These are phyloP conservation scores for Aspergillus fructus DNA, from an alignment of 2,329 filamentous ascomycete species.

Conservation along the genomic window DNA sequence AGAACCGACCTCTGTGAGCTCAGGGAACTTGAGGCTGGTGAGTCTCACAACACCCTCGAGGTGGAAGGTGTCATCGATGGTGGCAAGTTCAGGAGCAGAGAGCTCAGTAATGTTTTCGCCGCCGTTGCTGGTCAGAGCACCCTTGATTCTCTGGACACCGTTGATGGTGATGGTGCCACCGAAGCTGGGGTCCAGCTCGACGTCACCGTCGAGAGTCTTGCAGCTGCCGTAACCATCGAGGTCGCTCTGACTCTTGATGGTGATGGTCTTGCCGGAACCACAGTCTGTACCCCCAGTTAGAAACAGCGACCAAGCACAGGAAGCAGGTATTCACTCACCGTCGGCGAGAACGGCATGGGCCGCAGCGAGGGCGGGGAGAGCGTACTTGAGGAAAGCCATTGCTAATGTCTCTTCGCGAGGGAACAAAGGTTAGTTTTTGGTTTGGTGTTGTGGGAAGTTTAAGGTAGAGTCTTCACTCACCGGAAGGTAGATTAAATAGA, in stretches of 20 bases:
- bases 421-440: neutral
- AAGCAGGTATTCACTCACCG: constrained; percentile 20
- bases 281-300: constrained; percentile 19
- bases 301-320: neutral
- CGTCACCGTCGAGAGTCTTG: constrained; percentile 65
- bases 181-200: constrained; percentile 62
- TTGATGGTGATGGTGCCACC: constrained; percentile 61
- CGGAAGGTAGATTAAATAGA: neutral
- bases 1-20: constrained; percentile 63
- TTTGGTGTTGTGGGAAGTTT: neutral
- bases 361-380: constrained; percentile 57
- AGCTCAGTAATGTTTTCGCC: constrained; percentile 65
- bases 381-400: constrained; percentile 57
- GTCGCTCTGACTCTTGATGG: constrained; percentile 60
- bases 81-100: constrained; percentile 58
- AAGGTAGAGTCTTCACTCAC: neutral
- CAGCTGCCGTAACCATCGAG: constrained; percentile 66
- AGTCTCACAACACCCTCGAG: constrained; percentile 69
- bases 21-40: constrained; percentile 64
- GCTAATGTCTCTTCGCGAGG: constrained; percentile 4
- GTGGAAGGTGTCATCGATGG: constrained; percentile 69
- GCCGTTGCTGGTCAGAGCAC: constrained; percentile 52
- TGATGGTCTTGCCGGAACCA: constrained; percentile 31
- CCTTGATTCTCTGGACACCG: constrained; percentile 60
- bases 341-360: constrained; percentile 53